Evolutionary conservation across 345 rosid genomes (phyloP).

Genomic region (Aurinia saxatilis): DNA sequence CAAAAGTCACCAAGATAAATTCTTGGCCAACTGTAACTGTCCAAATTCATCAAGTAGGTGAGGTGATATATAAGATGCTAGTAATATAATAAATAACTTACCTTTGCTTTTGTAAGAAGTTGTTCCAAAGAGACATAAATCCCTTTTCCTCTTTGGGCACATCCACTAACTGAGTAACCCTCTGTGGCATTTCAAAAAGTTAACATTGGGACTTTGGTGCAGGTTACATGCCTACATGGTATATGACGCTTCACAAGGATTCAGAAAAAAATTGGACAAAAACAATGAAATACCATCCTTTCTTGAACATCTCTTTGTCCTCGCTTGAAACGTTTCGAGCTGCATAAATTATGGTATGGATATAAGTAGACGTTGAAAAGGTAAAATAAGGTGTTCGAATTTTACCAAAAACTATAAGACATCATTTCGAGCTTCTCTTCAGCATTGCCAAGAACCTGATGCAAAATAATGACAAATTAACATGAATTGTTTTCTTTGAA

Average conservation of each 20-base stretch:
- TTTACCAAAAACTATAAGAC: constrained; percentile 64
- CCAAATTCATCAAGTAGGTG: too few species aligned
- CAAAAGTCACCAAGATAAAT: too few species aligned
- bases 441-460: constrained; percentile 49
- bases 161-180: constrained; percentile 63
- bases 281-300: constrained; percentile 46
- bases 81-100: neutral
- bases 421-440: constrained; percentile 29
- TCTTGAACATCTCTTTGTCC: constrained; percentile 49
- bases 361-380: constrained; percentile 1
- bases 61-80: neutral
- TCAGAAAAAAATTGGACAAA: neutral
- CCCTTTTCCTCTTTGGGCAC: constrained; percentile 68
- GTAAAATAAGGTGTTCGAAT: constrained; percentile 4
- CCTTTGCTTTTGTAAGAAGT: constrained; percentile 69
- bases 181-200: constrained; percentile 38
- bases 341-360: constrained; percentile 29
- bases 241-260: neutral
- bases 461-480: neutral
- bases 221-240: too few species aligned
- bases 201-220: neutral
- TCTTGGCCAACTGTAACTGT: too few species aligned
- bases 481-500: neutral
- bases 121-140: constrained; percentile 86
- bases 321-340: constrained; percentile 51